Conservation (phyloP, 768 basidiomycete species). For the Ramaria sp. region DNA sequence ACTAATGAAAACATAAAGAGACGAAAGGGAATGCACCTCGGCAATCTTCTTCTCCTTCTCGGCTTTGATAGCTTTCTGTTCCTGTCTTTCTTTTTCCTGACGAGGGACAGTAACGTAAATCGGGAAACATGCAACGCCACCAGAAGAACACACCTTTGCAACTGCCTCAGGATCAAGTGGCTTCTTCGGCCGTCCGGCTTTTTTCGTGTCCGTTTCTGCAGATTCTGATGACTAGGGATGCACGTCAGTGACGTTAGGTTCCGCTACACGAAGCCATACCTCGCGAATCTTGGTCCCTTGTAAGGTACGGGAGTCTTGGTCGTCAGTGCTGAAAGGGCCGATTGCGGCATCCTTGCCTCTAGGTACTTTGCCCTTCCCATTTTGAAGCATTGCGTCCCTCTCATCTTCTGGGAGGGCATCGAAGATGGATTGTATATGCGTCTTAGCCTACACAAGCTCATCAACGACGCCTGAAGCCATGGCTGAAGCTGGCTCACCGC, state of each 20-base stretch:
- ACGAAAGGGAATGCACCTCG: slow-evolving; percentile 22
- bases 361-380: slow-evolving; percentile 13
- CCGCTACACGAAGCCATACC: too few species aligned
- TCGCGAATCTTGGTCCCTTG: too few species aligned
- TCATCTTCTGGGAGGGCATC: slow-evolving; percentile 48
- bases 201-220: slow-evolving; percentile 9
- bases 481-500: slow-evolving; percentile 27
- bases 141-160: slow-evolving; percentile 34
- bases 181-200: slow-evolving; percentile 39
- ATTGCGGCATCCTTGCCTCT: background rate
- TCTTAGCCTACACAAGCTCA: slow-evolving; percentile 39
- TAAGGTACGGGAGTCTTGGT: background rate
- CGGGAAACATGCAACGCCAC: background rate
- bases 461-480: background rate
- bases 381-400: slow-evolving; percentile 40
- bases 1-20: slow-evolving; percentile 30
- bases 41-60: slow-evolving; percentile 66
- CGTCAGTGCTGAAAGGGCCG: background rate
- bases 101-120: background rate
- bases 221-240: background rate
- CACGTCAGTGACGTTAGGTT: background rate
- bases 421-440: slow-evolving; percentile 44
- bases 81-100: slow-evolving; percentile 59
- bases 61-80: slow-evolving; percentile 55
- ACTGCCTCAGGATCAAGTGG: slow-evolving; percentile 43